Percentiles rank a stretch among this genome's conserved stretches.
Evolutionary conservation across 495 filamentous ascomycete species (phyloP).

Genomic region (Penicillium coffeae): DNA sequence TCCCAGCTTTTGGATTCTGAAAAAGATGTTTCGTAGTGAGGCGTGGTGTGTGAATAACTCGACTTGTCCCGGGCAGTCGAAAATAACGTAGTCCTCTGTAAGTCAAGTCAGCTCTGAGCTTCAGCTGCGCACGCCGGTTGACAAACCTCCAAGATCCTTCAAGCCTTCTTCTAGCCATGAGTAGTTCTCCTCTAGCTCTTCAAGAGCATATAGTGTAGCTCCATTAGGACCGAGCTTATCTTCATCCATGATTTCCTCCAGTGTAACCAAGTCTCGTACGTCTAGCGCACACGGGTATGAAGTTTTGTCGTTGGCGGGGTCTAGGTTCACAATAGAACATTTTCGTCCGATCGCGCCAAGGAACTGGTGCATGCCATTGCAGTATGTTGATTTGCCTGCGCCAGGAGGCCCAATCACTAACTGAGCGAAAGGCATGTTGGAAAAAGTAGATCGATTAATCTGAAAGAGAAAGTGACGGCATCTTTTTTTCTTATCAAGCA

Average conservation of each 20-base stretch:
- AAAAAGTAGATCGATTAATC: background rate
- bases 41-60: slow-evolving; percentile 94
- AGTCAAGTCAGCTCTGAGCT: background rate
- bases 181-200: slow-evolving; percentile 88
- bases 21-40: slow-evolving; percentile 86
- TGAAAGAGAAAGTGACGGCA: background rate
- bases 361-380: slow-evolving; percentile 98
- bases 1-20: slow-evolving; percentile 81
- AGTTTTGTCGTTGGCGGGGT: slow-evolving; percentile 84
- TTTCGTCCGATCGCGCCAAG: slow-evolving; percentile 89
- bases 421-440: slow-evolving; percentile 61
- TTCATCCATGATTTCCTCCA: slow-evolving; percentile 94
- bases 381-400: slow-evolving; percentile 94
- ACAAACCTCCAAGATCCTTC: slow-evolving; percentile 60
- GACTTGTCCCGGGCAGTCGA: slow-evolving; percentile 95
- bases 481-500: slow-evolving; percentile 23
- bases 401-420: slow-evolving; percentile 91
- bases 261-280: slow-evolving; percentile 77
- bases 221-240: slow-evolving; percentile 91
- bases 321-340: slow-evolving; percentile 92
- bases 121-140: background rate
- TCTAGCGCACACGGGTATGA: slow-evolving; percentile 76
- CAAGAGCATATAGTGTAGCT: slow-evolving; percentile 85
- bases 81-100: slow-evolving; percentile 85
- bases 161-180: slow-evolving; percentile 83